These are phyloP conservation scores for Viola pubescens DNA, from an alignment of 441 rosid genomes.

Conservation along the genomic window DNA sequence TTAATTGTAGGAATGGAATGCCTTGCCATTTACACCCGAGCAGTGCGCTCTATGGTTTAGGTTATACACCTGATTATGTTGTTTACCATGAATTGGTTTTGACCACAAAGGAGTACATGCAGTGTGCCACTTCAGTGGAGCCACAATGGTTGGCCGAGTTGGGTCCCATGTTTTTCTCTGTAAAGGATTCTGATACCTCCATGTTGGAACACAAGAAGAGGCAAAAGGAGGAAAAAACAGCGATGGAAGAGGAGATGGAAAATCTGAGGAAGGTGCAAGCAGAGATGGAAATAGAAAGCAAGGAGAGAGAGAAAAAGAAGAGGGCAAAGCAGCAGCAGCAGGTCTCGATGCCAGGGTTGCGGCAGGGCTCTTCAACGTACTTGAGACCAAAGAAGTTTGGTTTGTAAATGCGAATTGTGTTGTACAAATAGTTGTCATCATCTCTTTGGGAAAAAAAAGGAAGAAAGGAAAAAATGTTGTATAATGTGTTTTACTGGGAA, in stretches of 20 bases:
- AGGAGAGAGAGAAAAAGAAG: slow-evolving; percentile 50
- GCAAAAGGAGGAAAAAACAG: slow-evolving; percentile 85
- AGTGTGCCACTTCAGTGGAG: slow-evolving; percentile 91
- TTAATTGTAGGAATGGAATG: slow-evolving; percentile 78
- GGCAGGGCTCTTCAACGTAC: slow-evolving; percentile 51
- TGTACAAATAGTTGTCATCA: too few relatives aligned
- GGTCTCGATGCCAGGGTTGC: slow-evolving; percentile 61
- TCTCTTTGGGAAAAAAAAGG: too few relatives aligned
- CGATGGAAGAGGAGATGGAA: slow-evolving; percentile 98
- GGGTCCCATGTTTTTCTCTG: slow-evolving; percentile 95
- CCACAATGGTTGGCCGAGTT: slow-evolving; percentile 91
- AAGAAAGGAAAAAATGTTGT: too few relatives aligned
- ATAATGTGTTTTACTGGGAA: too few relatives aligned
- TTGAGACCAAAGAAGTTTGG: slow-evolving; percentile 76
- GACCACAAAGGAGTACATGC: slow-evolving; percentile 93
- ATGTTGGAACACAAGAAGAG: slow-evolving; percentile 86
- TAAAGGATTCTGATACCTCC: slow-evolving; percentile 80
- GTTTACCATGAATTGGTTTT: slow-evolving; percentile 90
- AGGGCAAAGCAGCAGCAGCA: slow-evolving; percentile 70
- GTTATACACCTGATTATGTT: slow-evolving; percentile 77
- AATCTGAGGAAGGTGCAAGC: slow-evolving; percentile 70
- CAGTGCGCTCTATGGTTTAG: slow-evolving; percentile 86
- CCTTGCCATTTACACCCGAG: slow-evolving; percentile 95
- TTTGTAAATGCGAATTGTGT: slow-evolving; percentile 21
- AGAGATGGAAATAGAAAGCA: slow-evolving; percentile 42